These are phyloP conservation scores for Lenzites betulinus DNA, from an alignment of 768 basidiomycete species.

Conservation along the genomic window DNA sequence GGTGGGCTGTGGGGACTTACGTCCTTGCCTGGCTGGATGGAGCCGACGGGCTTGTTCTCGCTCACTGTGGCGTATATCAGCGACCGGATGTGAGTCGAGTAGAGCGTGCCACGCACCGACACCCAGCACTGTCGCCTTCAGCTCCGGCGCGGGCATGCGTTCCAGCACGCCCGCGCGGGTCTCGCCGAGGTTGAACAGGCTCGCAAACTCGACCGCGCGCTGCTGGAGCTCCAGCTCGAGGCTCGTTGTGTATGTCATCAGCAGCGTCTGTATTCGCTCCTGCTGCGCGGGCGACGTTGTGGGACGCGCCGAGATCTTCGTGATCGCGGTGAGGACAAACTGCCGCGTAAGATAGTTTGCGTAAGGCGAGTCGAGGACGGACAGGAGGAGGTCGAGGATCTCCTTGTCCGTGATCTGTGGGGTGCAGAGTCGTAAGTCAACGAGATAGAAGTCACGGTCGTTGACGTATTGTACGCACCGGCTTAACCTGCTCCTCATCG, in stretches of 20 bases:
- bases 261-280: conserved; percentile 74
- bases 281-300: conserved; percentile 69
- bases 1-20: conserved; percentile 39
- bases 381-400: conserved; percentile 81
- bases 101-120: conserved; percentile 55
- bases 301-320: conserved; percentile 85
- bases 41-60: conserved; percentile 95
- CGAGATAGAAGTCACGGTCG: background rate
- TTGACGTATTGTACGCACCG: conserved; percentile 43
- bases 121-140: conserved; percentile 96
- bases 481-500: conserved; percentile 70
- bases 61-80: conserved; percentile 57
- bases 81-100: background rate
- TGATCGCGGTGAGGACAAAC: conserved; percentile 86
- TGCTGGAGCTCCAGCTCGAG: conserved; percentile 96
- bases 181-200: conserved; percentile 77
- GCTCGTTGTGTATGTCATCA: conserved; percentile 82
- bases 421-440: background rate
- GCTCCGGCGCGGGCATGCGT: conserved; percentile 98
- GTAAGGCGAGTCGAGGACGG: conserved; percentile 91
- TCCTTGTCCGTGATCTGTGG: conserved; percentile 76
- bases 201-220: conserved; percentile 92
- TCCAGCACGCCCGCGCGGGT: conserved; percentile 85
- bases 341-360: conserved; percentile 89
- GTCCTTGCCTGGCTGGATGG: conserved; percentile 76